Evolutionary conservation across 345 rosid species (phyloP), one percentile per base, ranked within the genome.

Genomic region (Odontarrhena argentea): DNA sequence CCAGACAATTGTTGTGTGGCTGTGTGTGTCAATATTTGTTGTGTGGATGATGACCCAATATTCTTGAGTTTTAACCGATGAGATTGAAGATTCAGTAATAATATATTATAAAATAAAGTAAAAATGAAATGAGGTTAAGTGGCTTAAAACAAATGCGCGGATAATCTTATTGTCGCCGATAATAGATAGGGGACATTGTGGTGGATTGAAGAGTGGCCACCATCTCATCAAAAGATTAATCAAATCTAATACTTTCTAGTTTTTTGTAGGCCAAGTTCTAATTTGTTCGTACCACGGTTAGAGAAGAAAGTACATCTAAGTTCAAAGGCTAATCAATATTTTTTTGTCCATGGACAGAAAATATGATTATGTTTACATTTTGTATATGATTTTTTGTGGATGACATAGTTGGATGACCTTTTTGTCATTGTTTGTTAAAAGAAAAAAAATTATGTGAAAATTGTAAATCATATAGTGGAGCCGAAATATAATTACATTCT

Each of bases 171-270:
- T 67, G 73, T 74, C 64, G 47, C 51, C 9, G 54, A 47, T 28
- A 44, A 37, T 45, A 36, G 54, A 60, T 61, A 74, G 55, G 69
- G 64, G 15, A 62, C 64, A 62, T 62, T 41, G 42, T 68, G 59
- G 69, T 62, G 64, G 51, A 40, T 55, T 74, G 46, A 62, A 68
- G 74, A 74, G 68, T 74, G 77, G 77, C 68, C 65, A 74, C 69
- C 65, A 68, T 74, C 45, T 68, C 52, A n/a, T 54, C 52, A 50
- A 54, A 67, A 73, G 18, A 37, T 47, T 67, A 46, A 36, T 62
- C 43, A 38, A 45, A 37, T 45, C 2, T 12, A 45, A 13, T 35
- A 51, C 9, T 26, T 69, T 70, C 45, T 35, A 18, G 22, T 18
- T 18, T 18, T 18, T 18, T 18, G n/a, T 43, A 32, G 12, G 13